phyloP scores from a whole-genome alignment of 73 alveolate species.

The Stentor coeruleus region DNA sequence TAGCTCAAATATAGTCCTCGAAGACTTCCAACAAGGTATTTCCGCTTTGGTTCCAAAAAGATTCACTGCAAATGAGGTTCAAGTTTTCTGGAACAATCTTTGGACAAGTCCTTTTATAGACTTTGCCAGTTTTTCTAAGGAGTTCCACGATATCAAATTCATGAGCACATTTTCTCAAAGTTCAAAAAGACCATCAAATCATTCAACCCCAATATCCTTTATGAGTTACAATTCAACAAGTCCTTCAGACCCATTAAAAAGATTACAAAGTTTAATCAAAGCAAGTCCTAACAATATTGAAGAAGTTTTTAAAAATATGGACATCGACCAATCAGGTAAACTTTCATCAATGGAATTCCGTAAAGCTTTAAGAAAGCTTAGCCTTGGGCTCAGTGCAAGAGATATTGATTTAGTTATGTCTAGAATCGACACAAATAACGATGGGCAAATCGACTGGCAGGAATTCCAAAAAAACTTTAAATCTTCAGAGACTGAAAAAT shows the following conservation, averaged over 20 bases:
- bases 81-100: slow-evolving; percentile 51
- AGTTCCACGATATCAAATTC: not conserved
- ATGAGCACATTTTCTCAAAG: no score
- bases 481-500: slow-evolving; percentile 50
- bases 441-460: slow-evolving; percentile 63
- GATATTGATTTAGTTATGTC: slow-evolving; percentile 68
- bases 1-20: not conserved
- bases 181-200: no score
- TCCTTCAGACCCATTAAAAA: slow-evolving; percentile 46
- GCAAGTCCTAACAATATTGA: slow-evolving; percentile 35
- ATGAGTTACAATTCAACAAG: no score
- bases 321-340: slow-evolving; percentile 60
- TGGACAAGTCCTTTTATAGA: not conserved
- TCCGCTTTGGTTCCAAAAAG: slow-evolving; percentile 50
- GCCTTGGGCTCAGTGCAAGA: slow-evolving; percentile 60
- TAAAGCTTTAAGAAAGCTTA: slow-evolving; percentile 65
- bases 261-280: slow-evolving; percentile 48
- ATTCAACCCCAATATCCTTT: not conserved
- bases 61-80: slow-evolving; percentile 47
- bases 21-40: slow-evolving; percentile 52
- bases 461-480: slow-evolving; percentile 66
- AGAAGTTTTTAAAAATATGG: slow-evolving; percentile 56
- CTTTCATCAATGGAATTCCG: slow-evolving; percentile 70
- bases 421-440: slow-evolving; percentile 55
- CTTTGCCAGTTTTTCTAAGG: no score